phyloP scores from a whole-genome alignment of 1,284 basidiomycete species.

The Trichosporon sp. region DNA sequence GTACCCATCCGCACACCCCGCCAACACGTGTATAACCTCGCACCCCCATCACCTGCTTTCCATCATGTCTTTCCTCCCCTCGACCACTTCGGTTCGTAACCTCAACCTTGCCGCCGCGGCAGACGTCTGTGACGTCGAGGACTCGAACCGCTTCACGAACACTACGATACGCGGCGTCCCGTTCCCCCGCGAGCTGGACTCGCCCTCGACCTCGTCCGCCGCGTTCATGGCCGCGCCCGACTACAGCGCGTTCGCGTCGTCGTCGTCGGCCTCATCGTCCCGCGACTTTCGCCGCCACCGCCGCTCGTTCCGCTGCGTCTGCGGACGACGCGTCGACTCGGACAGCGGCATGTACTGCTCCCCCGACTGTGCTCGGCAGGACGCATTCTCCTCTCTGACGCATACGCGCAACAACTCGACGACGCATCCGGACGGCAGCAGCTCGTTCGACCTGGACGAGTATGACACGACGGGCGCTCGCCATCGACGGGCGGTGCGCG shows the following conservation, averaged over 20 bases:
- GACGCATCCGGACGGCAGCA: slow-evolving; percentile 19
- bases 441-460: slow-evolving; percentile 20
- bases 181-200: slow-evolving; percentile 13
- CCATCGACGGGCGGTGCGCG: slow-evolving; percentile 8
- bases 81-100: slow-evolving; percentile 3
- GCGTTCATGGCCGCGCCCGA: slow-evolving; percentile 6
- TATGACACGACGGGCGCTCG: slow-evolving; percentile 18
- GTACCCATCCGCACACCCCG: background rate
- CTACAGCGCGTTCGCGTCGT: background rate
- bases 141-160: slow-evolving; percentile 8
- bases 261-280: background rate
- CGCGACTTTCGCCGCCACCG: slow-evolving; percentile 5
- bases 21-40: slow-evolving; percentile 1
- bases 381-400: slow-evolving; percentile 47
- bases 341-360: slow-evolving; percentile 45
- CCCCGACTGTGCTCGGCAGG: slow-evolving; percentile 44
- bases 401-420: slow-evolving; percentile 29
- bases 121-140: slow-evolving; percentile 7
- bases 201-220: slow-evolving; percentile 1
- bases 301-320: slow-evolving; percentile 15
- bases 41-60: background rate
- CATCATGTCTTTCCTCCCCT: background rate
- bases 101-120: slow-evolving; percentile 1
- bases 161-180: slow-evolving; percentile 9
- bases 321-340: slow-evolving; percentile 30